These are phyloP conservation scores for Trypanosoma vivax DNA, from an alignment of 208 protist species.

Conservation along the genomic window DNA sequence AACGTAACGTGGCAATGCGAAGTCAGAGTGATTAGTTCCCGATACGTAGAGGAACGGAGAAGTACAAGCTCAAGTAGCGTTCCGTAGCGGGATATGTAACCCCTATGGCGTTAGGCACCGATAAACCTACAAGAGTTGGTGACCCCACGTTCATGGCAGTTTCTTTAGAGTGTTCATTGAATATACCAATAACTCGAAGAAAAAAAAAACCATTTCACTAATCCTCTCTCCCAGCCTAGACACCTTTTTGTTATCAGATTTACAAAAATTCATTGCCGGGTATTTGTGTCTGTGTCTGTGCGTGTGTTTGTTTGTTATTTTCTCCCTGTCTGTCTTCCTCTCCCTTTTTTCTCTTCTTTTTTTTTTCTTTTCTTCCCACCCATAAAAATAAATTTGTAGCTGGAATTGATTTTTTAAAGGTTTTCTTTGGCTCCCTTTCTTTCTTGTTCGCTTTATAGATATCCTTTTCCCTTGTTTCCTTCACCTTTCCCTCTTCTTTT, in stretches of 20 bases:
- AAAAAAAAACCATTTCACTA: not conserved
- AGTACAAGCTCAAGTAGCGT: too few relatives aligned
- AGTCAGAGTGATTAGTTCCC: too few relatives aligned
- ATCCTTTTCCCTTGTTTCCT: slow-evolving; percentile 9
- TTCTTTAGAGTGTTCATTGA: too few relatives aligned
- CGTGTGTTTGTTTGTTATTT: not conserved
- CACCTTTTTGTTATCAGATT: not conserved
- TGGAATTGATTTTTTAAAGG: not conserved
- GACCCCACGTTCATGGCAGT: too few relatives aligned
- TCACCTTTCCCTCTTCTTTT: slow-evolving; percentile 1
- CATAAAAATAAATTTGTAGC: not conserved
- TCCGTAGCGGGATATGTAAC: too few relatives aligned
- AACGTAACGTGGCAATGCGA: too few relatives aligned
- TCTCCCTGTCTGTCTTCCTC: not conserved
- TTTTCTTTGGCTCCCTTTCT: not conserved
- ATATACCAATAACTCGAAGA: too few relatives aligned
- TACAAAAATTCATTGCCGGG: not conserved
- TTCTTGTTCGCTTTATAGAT: slow-evolving; percentile 11
- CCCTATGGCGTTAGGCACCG: too few relatives aligned
- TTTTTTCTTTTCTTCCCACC: not conserved
- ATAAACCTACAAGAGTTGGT: too few relatives aligned
- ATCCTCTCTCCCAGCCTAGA: not conserved
- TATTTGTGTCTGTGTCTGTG: not conserved
- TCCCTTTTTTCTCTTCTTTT: not conserved
- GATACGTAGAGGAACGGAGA: too few relatives aligned